Evolutionary conservation across 2,329 filamentous ascomycete species (phyloP).

Genomic region (Emydomyces testavorans): DNA sequence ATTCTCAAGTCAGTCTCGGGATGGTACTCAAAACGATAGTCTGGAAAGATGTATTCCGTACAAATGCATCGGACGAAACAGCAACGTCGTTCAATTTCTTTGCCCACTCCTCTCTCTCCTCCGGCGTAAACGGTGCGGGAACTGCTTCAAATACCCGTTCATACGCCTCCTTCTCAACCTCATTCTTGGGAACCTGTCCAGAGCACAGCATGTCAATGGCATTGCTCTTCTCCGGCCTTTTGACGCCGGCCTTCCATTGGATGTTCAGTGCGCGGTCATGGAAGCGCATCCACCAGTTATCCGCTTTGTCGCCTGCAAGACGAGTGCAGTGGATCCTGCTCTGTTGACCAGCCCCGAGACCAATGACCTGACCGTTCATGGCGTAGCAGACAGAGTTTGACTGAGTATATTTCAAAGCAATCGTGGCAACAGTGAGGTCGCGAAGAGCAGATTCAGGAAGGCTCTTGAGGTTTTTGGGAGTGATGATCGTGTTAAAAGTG

Average conservation of each 20-base stretch:
- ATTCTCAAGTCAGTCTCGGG: slow-evolving; percentile 4
- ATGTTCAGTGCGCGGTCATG: slow-evolving; percentile 76
- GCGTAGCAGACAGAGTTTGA: slow-evolving; percentile 99
- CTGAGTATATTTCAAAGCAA: slow-evolving; percentile 96
- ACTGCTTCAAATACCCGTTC: slow-evolving; percentile 85
- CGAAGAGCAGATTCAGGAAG: slow-evolving; percentile 73
- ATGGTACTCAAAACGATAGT: neutral
- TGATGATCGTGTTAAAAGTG: slow-evolving; percentile 76
- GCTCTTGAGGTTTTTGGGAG: slow-evolving; percentile 62
- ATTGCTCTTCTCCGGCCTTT: slow-evolving; percentile 95
- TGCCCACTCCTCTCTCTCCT: slow-evolving; percentile 81
- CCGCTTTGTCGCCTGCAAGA: slow-evolving; percentile 92
- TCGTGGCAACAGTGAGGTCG: slow-evolving; percentile 88
- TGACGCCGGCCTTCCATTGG: slow-evolving; percentile 95
- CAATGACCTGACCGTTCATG: slow-evolving; percentile 82
- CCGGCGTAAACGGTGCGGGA: slow-evolving; percentile 64
- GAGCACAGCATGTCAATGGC: slow-evolving; percentile 92
- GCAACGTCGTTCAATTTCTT: slow-evolving; percentile 63
- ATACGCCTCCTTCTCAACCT: slow-evolving; percentile 74
- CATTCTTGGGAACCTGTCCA: slow-evolving; percentile 71
- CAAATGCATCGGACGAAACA: slow-evolving; percentile 88
- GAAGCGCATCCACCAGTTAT: slow-evolving; percentile 99
- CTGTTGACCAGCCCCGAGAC: slow-evolving; percentile 91
- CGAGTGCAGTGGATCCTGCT: slow-evolving; percentile 97
- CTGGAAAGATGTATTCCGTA: slow-evolving; percentile 42